Conservation (phyloP, 345 rosid genomes). For the Dovyalis caffra region DNA sequence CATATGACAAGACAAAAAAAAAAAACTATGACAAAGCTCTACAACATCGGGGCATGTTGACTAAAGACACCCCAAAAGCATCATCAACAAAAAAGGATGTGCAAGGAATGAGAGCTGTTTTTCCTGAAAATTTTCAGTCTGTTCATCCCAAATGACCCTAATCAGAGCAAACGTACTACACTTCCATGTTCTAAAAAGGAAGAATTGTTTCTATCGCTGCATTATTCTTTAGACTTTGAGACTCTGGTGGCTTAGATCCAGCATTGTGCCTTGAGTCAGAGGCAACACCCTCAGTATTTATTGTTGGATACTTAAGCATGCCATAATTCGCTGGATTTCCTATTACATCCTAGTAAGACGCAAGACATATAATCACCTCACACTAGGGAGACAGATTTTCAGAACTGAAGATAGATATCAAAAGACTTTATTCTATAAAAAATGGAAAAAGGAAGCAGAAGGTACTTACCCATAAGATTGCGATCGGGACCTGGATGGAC, state of each 20-base stretch:
- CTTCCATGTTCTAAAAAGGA: background rate
- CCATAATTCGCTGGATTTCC: background rate
- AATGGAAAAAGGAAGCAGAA: background rate
- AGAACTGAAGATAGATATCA: background rate
- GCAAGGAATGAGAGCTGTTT: background rate
- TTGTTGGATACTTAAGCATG: background rate
- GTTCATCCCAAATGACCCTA: background rate
- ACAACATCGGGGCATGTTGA: background rate
- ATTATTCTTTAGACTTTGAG: background rate
- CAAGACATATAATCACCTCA: background rate
- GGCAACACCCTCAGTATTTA: background rate
- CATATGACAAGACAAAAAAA: background rate
- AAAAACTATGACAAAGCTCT: background rate
- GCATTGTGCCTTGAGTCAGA: background rate
- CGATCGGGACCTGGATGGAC: constrained; percentile 55
- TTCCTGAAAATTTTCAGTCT: background rate
- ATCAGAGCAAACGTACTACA: background rate
- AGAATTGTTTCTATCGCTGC: background rate
- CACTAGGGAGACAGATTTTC: background rate
- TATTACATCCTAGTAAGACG: background rate
- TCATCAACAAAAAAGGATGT: background rate
- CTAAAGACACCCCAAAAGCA: background rate
- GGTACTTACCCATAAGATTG: constrained; percentile 49
- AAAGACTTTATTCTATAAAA: background rate
- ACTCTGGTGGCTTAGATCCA: background rate